Conservation (phyloP, 768 basidiomycete species). For the Lentinula aciculospora region DNA sequence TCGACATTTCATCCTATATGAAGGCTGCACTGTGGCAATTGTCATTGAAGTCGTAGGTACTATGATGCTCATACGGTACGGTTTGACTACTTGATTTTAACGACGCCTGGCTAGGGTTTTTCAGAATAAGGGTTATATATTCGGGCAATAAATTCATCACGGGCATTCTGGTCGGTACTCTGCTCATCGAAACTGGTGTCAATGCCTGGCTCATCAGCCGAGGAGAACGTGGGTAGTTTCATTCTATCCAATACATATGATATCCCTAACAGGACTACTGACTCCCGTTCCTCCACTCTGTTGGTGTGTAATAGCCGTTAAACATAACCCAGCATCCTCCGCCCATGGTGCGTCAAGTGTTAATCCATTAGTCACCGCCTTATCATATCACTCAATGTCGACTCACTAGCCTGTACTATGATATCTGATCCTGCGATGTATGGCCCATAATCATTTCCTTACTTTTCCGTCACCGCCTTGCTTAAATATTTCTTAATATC, state of each 20-base stretch:
- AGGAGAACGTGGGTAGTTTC: not conserved
- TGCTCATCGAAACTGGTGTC: not conserved
- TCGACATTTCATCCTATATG: constrained; percentile 1
- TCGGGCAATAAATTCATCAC: not conserved
- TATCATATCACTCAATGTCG: too few species aligned
- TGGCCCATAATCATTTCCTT: not conserved
- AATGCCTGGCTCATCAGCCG: not conserved
- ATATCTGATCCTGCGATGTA: not conserved
- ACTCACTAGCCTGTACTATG: not conserved
- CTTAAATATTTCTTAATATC: not conserved
- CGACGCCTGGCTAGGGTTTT: not conserved
- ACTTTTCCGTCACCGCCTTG: too few species aligned
- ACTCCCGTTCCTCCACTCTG: too few species aligned
- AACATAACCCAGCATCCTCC: not conserved
- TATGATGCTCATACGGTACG: constrained; percentile 5
- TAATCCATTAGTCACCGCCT: too few species aligned
- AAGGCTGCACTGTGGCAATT: not conserved
- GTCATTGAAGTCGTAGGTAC: not conserved
- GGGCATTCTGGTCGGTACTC: not conserved
- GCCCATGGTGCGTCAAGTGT: not conserved
- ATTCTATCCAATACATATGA: not conserved
- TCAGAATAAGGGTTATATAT: not conserved
- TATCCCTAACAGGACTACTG: not conserved
- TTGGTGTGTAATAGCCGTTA: not conserved
- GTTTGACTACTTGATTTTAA: not conserved